phyloP scores from a whole-genome alignment of 176 grass and related monocot genomes.

The Tuctoria greenei region DNA sequence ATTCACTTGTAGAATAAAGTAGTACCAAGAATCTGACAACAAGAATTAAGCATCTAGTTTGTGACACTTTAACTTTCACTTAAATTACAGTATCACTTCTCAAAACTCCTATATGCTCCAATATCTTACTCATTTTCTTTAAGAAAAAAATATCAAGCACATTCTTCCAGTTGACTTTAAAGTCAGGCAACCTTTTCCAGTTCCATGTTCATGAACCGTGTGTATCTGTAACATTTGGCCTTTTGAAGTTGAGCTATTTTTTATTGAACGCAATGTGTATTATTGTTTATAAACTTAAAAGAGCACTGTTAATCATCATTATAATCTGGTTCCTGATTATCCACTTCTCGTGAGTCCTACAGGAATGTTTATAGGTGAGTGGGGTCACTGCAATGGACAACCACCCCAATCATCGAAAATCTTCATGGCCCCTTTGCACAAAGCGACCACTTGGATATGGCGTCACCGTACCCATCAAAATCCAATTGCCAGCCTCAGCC shows the following conservation, averaged over 20 bases:
- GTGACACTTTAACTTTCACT: background rate
- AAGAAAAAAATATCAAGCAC: background rate
- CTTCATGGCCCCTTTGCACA: slow-evolving; percentile 35
- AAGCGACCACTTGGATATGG: slow-evolving; percentile 38
- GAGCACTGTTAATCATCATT: background rate
- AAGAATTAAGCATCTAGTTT: slow-evolving; percentile 20
- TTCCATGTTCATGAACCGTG: background rate
- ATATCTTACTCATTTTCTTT: background rate
- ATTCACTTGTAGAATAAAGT: slow-evolving; percentile 11
- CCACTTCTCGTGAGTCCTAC: slow-evolving; percentile 24
- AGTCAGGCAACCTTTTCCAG: background rate
- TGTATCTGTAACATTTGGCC: background rate
- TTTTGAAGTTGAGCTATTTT: background rate
- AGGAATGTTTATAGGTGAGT: slow-evolving; percentile 11
- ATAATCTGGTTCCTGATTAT: slow-evolving; percentile 26
- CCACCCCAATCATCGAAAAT: slow-evolving; percentile 51
- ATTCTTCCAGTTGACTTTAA: slow-evolving; percentile 18
- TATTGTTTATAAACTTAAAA: background rate
- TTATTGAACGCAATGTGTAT: background rate
- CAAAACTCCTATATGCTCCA: background rate
- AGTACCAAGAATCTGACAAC: background rate
- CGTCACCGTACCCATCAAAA: slow-evolving; percentile 45
- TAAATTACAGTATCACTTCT: background rate
- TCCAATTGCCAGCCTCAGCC: slow-evolving; percentile 37
- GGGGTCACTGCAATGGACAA: slow-evolving; percentile 31